Evolutionary conservation across 768 basidiomycete species (phyloP), one percentile per base, ranked within the genome.

Genomic region (Lactarius sanguifluus): DNA sequence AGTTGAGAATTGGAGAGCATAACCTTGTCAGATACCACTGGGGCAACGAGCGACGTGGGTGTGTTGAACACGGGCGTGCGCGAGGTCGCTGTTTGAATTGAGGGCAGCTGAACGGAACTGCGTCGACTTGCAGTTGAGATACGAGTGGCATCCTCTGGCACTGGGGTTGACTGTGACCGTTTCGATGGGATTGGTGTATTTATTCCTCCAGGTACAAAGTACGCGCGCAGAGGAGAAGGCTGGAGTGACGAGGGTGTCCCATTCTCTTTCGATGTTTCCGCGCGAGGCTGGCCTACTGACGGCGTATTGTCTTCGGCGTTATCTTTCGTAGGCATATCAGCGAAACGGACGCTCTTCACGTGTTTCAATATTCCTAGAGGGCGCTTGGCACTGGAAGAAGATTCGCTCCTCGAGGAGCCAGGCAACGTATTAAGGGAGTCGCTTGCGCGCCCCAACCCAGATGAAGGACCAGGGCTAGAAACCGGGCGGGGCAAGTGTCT

Each of bases 311-410:
- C 59, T 56, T 23, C 32, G 7, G 32, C 23, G 6, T 62, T 47
- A 10, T 25, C 61, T 47, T 34, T 57, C 47, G 52, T 62, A 16
- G 68, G 58, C 56, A 69, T 47, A 18, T 65, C 59, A 10, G 70
- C 70, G 43, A 70, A 70, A 30, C 70, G 68, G 59, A 70, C 70
- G 52, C 68, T 70, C 64, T 70, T 70, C 59, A 30, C 59, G 36
- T 40, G 70, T 54, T 70, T 70, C 57, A 70, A 60, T 43, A 70
- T 70, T 20, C 70, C 68, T 4, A 50, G 68, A 38, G 58, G 66
- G 25, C 54, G 66, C 43, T 64, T 64, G 41, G 40, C 50, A 34
- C 34, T 34, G 0, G 34, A 34, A n/a, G 54, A 45, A 13, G 3
- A 45, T 45, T 59, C 50, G 34, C 20, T 47, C 57, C 20, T 56